Evolutionary conservation across 129 eudicot genomes (phyloP).

Genomic region (Dittrichia graveolens): DNA sequence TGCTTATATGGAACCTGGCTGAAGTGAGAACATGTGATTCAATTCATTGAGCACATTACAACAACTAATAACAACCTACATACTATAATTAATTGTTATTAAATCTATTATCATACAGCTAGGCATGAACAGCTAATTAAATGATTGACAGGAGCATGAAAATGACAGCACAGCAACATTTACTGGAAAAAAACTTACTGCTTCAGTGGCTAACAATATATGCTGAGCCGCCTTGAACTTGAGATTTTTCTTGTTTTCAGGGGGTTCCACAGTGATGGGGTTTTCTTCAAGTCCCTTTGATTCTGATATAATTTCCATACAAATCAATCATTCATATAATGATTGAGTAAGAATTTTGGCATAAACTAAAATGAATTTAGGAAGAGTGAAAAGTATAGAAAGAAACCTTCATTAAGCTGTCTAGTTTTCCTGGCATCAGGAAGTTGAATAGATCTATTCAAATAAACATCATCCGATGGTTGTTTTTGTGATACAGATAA

Average conservation of each 20-base stretch:
- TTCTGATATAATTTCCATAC: conserved; percentile 24
- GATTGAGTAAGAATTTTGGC: background rate
- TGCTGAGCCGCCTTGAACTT: conserved; percentile 27
- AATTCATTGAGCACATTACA: background rate
- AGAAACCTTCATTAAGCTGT: conserved; percentile 67
- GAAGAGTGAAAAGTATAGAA: background rate
- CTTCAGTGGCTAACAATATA: conserved; percentile 28
- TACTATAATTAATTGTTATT: background rate
- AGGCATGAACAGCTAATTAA: conserved; percentile 7
- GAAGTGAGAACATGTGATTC: background rate
- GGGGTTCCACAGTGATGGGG: conserved; percentile 36
- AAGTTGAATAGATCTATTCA: conserved; percentile 34
- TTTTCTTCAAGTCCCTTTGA: conserved; percentile 40
- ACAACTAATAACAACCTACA: conserved; percentile 14
- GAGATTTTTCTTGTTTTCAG: conserved; percentile 26
- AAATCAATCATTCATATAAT: too few species aligned
- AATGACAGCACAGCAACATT: conserved; percentile 20
- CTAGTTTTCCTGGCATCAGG: conserved; percentile 58
- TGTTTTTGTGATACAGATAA: conserved; percentile 48
- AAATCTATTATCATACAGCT: background rate
- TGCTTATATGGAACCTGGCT: background rate
- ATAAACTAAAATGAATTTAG: background rate
- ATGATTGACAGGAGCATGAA: conserved; percentile 27
- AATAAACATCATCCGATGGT: conserved; percentile 50
- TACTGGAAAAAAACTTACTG: conserved; percentile 32